These are phyloP conservation scores for Colletotrichum salicis DNA, from an alignment of 2,329 filamentous ascomycete species.

Conservation along the genomic window DNA sequence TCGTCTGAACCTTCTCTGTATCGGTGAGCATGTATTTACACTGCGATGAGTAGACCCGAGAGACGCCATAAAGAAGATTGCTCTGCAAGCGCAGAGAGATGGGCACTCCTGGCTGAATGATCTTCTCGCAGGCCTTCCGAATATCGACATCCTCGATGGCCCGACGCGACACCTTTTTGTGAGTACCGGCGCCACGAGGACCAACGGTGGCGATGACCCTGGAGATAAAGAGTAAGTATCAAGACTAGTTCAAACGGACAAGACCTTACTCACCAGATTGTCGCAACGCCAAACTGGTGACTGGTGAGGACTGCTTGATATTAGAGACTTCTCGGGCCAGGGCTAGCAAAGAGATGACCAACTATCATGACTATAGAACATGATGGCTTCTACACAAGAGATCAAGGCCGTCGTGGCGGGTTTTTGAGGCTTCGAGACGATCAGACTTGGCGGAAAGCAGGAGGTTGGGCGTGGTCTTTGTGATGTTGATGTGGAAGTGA, in stretches of 20 bases:
- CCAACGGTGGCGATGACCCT: slow-evolving; percentile 95
- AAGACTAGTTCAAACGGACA: not conserved
- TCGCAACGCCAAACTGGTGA: slow-evolving; percentile 90
- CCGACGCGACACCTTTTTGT: slow-evolving; percentile 82
- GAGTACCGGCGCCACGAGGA: slow-evolving; percentile 70
- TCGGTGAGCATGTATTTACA: slow-evolving; percentile 87
- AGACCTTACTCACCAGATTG: slow-evolving; percentile 78
- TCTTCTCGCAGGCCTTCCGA: slow-evolving; percentile 86
- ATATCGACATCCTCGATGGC: slow-evolving; percentile 91
- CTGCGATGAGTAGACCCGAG: slow-evolving; percentile 87
- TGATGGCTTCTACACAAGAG: slow-evolving; percentile 50
- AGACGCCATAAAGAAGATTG: slow-evolving; percentile 86
- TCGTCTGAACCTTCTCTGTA: slow-evolving; percentile 77
- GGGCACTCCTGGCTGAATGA: slow-evolving; percentile 82
- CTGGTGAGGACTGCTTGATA: slow-evolving; percentile 76
- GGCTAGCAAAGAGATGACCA: slow-evolving; percentile 47
- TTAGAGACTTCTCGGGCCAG: slow-evolving; percentile 38
- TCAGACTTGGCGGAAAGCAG: too few relatives aligned
- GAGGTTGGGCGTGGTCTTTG: not conserved
- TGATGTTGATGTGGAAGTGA: not conserved
- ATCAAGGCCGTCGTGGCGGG: slow-evolving; percentile 7
- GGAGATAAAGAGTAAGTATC: not conserved
- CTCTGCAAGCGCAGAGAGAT: slow-evolving; percentile 91
- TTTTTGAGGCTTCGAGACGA: not conserved
- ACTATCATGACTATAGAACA: slow-evolving; percentile 99